Conservation (phyloP, 78 protist species). For the Speleostelium caveatum region DNA sequence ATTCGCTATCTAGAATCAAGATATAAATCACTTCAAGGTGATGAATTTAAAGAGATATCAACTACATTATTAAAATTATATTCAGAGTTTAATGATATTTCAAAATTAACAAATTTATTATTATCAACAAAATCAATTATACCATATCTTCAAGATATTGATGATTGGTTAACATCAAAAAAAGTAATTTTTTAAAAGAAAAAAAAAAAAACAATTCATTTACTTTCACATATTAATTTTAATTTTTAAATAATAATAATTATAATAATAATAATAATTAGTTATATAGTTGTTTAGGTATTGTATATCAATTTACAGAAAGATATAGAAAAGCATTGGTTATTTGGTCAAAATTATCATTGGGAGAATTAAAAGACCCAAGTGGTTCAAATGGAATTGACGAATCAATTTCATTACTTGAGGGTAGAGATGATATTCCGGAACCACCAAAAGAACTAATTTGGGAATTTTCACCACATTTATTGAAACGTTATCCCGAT, state of each 20-base stretch:
- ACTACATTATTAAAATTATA: slow-evolving; percentile 24
- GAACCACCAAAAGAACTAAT: slow-evolving; percentile 66
- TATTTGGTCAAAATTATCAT: slow-evolving; percentile 9
- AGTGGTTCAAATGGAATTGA: slow-evolving; percentile 8
- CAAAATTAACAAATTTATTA: not conserved
- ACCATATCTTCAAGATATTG: slow-evolving; percentile 50
- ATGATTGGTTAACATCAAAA: slow-evolving; percentile 34
- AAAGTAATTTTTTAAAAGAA: no score
- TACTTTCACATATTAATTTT: no score
- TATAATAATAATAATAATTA: no score
- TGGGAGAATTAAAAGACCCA: slow-evolving; percentile 4
- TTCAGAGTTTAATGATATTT: slow-evolving; percentile 2
- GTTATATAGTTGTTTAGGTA: slow-evolving; percentile 18
- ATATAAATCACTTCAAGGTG: not conserved
- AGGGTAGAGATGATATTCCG: not conserved
- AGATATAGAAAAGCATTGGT: slow-evolving; percentile 52
- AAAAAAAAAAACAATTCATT: no score
- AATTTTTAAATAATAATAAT: no score
- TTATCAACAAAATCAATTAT: not conserved
- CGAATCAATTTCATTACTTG: slow-evolving; percentile 11
- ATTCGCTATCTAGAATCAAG: not conserved
- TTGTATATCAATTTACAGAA: slow-evolving; percentile 53
- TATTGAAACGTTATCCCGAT: not conserved
- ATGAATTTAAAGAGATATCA: slow-evolving; percentile 23
- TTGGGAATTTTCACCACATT: slow-evolving; percentile 40